Evolutionary conservation across 139 green algal species (phyloP), one percentile per base, ranked within the genome.

Genomic region (Trebouxia sp.): DNA sequence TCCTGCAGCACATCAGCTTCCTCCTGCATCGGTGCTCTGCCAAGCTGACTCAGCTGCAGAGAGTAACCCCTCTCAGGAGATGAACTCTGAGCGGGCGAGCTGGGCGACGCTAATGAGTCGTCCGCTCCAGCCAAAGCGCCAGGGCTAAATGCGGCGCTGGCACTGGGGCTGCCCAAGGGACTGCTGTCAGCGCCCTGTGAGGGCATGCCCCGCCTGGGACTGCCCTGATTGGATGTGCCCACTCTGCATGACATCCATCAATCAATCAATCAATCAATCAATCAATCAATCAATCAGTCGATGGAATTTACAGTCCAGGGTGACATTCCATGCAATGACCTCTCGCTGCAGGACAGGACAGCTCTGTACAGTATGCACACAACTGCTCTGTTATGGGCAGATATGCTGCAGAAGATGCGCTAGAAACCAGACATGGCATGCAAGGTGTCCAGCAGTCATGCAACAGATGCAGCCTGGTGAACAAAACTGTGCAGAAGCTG

Each of bases 31-130:
- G 5, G 11, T 42, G 35, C 35, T 6, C 11, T 9, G 37, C 1
- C 14, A 28, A 69, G 30, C 58, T 45, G 32, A 43, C 32, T 70
- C 30, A 70, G 12, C 32, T 70, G 62, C 11, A 10, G n/a, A 15
- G 62, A 72, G 11, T 72, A 45, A 30, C 32, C 35, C 11, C 62
- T 32, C 62, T 72, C 62, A 72, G 62, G 62, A n/a, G n/a, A n/a
- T n/a, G 35, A 72, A 35, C 62, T 72, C 62, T 72, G 62, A 72
- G 62, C 32, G 43, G 62, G 62, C 28, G 62, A 45, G 62, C 28
- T 41, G 6, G 37, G 20, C 43, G 62, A 69, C 3, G 32, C 62
- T 26, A n/a, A 22, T 12, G 62, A 72, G n/a, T 45, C 62, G 43
- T 35, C 37, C 37, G 32, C 62, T 30, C 32, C 32, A 8, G 32